Conservation (phyloP, 2,329 filamentous ascomycete species). For the Monosporascus sp. region DNA sequence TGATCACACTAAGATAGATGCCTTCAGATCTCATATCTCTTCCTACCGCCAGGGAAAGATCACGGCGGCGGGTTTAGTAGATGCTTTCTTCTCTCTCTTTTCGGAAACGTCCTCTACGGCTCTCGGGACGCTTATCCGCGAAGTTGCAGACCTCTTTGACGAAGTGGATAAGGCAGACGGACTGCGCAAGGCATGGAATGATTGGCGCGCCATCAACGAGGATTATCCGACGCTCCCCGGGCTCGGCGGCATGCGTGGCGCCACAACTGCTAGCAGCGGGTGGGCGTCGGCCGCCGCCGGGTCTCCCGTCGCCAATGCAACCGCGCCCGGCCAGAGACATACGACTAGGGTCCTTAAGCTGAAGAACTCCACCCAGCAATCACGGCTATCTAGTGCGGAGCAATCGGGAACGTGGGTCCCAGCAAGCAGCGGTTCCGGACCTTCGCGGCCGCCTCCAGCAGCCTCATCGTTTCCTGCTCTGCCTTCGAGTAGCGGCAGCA, state of each 20-base stretch:
- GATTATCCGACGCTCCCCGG: conserved; percentile 88
- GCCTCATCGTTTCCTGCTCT: conserved; percentile 23
- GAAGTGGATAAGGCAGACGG: conserved; percentile 67
- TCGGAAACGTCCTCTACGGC: conserved; percentile 70
- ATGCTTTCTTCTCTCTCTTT: conserved; percentile 82
- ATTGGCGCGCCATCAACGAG: conserved; percentile 94
- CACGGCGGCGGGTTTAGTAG: conserved; percentile 71
- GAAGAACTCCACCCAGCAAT: conserved; percentile 45
- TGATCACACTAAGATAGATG: conserved; percentile 64
- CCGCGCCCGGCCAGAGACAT: conserved; percentile 39
- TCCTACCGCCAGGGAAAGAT: conserved; percentile 66
- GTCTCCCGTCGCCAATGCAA: conserved; percentile 27
- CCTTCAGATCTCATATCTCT: conserved; percentile 77
- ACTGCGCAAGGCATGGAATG: conserved; percentile 81
- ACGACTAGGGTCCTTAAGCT: conserved; percentile 52
- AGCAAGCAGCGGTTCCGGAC: background rate
- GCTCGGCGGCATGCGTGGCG: conserved; percentile 61
- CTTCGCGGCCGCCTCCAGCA: conserved; percentile 9
- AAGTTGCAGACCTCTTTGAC: conserved; percentile 90
- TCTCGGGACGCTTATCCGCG: conserved; percentile 82
- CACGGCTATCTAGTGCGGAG: conserved; percentile 24
- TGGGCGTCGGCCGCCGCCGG: conserved; percentile 55
- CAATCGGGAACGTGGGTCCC: conserved; percentile 9
- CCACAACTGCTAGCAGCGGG: conserved; percentile 48
- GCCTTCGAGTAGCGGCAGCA: conserved; percentile 11